These are phyloP conservation scores for Bruguiera sexangula DNA, from an alignment of 345 rosid genomes.

Conservation along the genomic window DNA sequence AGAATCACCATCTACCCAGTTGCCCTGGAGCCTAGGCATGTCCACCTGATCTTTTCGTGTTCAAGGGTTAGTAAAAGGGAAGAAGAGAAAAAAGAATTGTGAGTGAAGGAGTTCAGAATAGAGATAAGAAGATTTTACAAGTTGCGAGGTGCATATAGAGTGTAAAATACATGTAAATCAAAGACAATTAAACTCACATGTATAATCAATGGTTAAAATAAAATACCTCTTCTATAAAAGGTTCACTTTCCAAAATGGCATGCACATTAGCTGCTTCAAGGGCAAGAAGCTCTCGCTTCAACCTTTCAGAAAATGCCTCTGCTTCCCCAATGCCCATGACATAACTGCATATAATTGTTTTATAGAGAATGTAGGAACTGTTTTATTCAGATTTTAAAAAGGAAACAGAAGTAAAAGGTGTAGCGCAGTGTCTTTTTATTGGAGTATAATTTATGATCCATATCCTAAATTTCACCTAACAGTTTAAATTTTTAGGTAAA, in stretches of 20 bases:
- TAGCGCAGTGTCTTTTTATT: background rate
- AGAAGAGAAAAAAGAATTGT: too few relatives aligned
- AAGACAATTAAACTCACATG: too few relatives aligned
- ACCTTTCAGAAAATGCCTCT: conserved; percentile 96
- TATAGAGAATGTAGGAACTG: conserved; percentile 3
- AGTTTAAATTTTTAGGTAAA: too few relatives aligned
- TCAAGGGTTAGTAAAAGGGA: too few relatives aligned
- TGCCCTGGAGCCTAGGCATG: too few relatives aligned
- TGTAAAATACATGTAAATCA: too few relatives aligned
- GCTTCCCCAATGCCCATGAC: conserved; percentile 99
- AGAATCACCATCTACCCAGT: background rate
- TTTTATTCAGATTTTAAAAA: background rate
- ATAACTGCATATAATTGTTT: conserved; percentile 51
- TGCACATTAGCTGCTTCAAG: conserved; percentile 99
- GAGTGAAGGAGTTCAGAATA: too few relatives aligned
- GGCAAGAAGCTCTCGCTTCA: conserved; percentile 96
- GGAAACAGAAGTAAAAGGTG: background rate
- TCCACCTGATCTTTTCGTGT: too few relatives aligned
- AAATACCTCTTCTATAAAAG: conserved; percentile 80
- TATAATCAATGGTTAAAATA: conserved; percentile 9
- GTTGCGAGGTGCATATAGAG: too few relatives aligned
- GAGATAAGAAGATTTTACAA: too few relatives aligned
- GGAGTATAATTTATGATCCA: too few relatives aligned
- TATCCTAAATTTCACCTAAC: too few relatives aligned
- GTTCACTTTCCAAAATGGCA: conserved; percentile 96